These are phyloP conservation scores for Ascochyta clinopodiicola DNA, from an alignment of 2,329 filamentous ascomycete species.

Conservation along the genomic window DNA sequence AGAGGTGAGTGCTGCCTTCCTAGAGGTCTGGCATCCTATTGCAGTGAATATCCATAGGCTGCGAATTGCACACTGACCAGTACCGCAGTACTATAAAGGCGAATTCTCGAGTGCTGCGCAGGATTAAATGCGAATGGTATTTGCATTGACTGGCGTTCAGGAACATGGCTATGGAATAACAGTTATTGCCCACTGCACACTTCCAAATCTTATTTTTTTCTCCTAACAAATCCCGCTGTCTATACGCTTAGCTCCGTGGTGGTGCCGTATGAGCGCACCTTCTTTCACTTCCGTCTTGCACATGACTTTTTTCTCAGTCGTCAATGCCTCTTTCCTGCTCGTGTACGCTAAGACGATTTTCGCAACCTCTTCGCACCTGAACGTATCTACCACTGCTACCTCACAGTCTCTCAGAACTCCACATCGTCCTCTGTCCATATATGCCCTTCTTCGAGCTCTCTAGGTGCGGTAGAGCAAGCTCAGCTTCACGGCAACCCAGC, in stretches of 20 bases:
- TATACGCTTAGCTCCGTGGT: neutral
- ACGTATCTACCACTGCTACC: neutral
- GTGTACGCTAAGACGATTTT: neutral
- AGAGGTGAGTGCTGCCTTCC: slow-evolving; percentile 46
- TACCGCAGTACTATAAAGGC: slow-evolving; percentile 33
- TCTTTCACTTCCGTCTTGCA: neutral
- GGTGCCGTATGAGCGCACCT: neutral
- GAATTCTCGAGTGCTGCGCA: slow-evolving; percentile 36
- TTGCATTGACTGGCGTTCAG: slow-evolving; percentile 24
- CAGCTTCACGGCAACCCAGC: slow-evolving; percentile 3
- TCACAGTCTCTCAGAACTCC: neutral
- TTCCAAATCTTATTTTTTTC: neutral
- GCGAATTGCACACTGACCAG: slow-evolving; percentile 19
- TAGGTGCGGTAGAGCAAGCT: neutral
- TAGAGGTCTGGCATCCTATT: slow-evolving; percentile 34
- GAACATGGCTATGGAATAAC: slow-evolving; percentile 3
- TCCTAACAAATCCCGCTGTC: neutral
- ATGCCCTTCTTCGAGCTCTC: too few relatives aligned
- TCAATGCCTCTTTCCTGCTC: neutral
- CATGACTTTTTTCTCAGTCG: neutral
- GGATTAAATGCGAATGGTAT: slow-evolving; percentile 14
- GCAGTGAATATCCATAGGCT: neutral
- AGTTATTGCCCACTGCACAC: neutral
- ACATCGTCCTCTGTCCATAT: neutral
- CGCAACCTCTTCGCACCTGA: neutral